Percentiles rank a stretch among this genome's conserved stretches.
Evolutionary conservation across 1,139 yeast species (phyloP).

Genomic region (Saccharomyces uvarum): DNA sequence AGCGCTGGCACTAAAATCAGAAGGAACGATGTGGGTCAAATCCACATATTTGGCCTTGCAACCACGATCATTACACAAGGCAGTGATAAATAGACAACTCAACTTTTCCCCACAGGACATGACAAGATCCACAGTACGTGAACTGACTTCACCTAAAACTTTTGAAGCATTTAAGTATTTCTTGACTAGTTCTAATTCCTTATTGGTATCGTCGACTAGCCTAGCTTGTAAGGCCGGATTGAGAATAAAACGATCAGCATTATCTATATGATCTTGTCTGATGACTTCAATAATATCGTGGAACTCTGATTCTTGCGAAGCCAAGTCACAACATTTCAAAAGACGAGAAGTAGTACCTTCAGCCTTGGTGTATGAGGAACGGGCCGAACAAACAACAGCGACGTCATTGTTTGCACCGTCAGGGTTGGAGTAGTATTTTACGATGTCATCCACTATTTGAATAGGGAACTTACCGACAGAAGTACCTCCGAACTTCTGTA

Average conservation of each 20-base stretch:
- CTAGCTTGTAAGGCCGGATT: constrained; percentile 39
- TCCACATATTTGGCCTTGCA: constrained; percentile 72
- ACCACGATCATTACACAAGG: constrained; percentile 75
- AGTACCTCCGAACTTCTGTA: constrained; percentile 97
- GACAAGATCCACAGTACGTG: constrained; percentile 80
- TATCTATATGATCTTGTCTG: constrained; percentile 66
- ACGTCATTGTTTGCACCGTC: constrained; percentile 46
- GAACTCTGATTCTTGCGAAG: constrained; percentile 47
- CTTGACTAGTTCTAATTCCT: constrained; percentile 60
- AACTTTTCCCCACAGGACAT: constrained; percentile 93
- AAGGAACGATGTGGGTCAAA: constrained; percentile 61
- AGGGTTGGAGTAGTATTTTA: constrained; percentile 49
- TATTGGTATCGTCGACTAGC: constrained; percentile 50
- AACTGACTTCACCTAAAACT: constrained; percentile 83
- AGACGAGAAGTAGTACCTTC: constrained; percentile 93
- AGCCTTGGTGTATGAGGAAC: constrained; percentile 81
- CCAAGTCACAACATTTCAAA: constrained; percentile 70
- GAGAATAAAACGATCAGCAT: constrained; percentile 53
- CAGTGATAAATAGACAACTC: constrained; percentile 81
- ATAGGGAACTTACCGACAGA: constrained; percentile 90
- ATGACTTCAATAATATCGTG: constrained; percentile 50
- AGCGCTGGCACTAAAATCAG: constrained; percentile 44
- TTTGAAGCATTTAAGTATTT: constrained; percentile 78
- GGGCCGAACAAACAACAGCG: constrained; percentile 95
- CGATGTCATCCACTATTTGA: constrained; percentile 76